These are phyloP conservation scores for Annulohypoxylon moriforme DNA, from an alignment of 495 filamentous ascomycete species.

Conservation along the genomic window DNA sequence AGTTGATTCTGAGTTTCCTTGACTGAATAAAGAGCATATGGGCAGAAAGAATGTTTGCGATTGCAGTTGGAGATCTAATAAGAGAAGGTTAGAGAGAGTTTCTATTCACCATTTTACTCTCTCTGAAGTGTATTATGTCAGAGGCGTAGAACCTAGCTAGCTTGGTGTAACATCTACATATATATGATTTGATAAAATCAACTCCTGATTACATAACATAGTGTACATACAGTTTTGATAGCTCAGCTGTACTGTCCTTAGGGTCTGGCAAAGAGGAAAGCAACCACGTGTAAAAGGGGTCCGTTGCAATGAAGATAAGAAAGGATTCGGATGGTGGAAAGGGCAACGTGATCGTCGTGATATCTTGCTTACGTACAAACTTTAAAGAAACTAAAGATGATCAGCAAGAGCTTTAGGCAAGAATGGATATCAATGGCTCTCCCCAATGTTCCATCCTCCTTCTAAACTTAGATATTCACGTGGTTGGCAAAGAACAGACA, in stretches of 20 bases:
- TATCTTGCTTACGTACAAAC: constrained; percentile 2
- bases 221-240: background rate
- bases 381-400: background rate
- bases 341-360: background rate
- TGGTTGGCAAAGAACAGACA: background rate
- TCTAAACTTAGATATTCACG: background rate
- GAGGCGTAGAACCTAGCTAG: background rate
- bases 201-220: background rate
- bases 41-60: no score
- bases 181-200: background rate
- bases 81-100: background rate
- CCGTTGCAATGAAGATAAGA: background rate
- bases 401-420: background rate
- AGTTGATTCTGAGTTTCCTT: background rate
- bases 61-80: background rate
- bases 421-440: background rate
- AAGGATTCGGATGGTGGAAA: background rate
- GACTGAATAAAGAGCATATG: no score
- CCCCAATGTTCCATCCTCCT: background rate
- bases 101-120: background rate
- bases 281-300: background rate
- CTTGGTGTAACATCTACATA: background rate
- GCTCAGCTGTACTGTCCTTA: background rate
- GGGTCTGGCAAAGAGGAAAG: constrained; percentile 1
- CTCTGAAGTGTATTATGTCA: no score